Conservation (phyloP, 805 yeast genomes). For the Cephaloascus albidus region DNA sequence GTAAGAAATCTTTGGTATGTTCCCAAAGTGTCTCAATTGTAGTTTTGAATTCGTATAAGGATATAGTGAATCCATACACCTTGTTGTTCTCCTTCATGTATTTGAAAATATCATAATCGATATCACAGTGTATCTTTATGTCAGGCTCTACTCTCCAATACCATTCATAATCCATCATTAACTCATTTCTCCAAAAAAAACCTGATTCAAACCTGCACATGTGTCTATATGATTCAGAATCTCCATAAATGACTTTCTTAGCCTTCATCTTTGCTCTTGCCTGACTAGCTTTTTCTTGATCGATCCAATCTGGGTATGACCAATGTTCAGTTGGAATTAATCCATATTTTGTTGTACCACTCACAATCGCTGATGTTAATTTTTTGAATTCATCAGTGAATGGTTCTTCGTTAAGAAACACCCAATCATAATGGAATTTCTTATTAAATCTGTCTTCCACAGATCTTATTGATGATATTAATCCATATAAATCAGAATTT, state of each 20-base stretch:
- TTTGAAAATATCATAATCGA: slow-evolving; percentile 15
- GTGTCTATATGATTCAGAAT: slow-evolving; percentile 9
- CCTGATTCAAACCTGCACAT: slow-evolving; percentile 14
- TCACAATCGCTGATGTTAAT: slow-evolving; percentile 7
- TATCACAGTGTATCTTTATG: slow-evolving; percentile 13
- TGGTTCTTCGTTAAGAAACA: slow-evolving; percentile 14
- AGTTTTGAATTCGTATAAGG: slow-evolving; percentile 11
- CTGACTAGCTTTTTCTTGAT: slow-evolving; percentile 10
- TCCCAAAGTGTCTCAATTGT: slow-evolving; percentile 15
- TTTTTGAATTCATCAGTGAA: slow-evolving; percentile 13
- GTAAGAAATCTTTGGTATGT: slow-evolving; percentile 7
- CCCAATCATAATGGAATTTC: slow-evolving; percentile 16
- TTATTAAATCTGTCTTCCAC: slow-evolving; percentile 15
- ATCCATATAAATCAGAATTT: background rate
- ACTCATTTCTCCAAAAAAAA: slow-evolving; percentile 10
- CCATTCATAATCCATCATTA: slow-evolving; percentile 14
- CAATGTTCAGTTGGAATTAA: slow-evolving; percentile 12
- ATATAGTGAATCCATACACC: slow-evolving; percentile 15
- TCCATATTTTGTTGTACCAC: slow-evolving; percentile 11
- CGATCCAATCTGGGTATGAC: slow-evolving; percentile 12
- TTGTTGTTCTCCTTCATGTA: slow-evolving; percentile 13
- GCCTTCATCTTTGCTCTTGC: slow-evolving; percentile 9
- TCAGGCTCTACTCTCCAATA: slow-evolving; percentile 18
- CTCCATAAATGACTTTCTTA: slow-evolving; percentile 7
- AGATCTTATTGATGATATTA: slow-evolving; percentile 8